Base-by-base conservation (phyloP, 306 rosid genomes). In the Medicago lupulina region DNA sequence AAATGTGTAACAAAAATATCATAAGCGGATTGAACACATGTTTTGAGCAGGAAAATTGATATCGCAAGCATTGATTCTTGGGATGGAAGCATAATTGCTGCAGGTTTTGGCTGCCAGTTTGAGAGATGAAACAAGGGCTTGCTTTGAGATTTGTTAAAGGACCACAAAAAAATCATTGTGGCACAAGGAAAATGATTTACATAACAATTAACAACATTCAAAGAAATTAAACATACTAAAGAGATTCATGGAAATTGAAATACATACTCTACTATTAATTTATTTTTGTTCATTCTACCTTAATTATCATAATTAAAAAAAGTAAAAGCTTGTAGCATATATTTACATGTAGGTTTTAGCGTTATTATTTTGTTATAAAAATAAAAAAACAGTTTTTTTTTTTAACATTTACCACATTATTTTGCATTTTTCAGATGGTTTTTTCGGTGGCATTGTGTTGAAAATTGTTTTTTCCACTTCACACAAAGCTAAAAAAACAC, bases 1-100 rank as follows among this genome's bases (percentile, higher is more conserved):
- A 13, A 25, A 43, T 55, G 43, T 10, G 47, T 64, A 67, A 67
- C 18, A 25, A 46, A 44, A 67, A 67, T 21, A 67, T 44, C 58
- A 21, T 46, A 23, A 44, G 21, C 25, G 13, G 41, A 6, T 46
- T 46, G 21, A 67, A 23, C 55, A 9, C 70, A 23, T n/a, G 23
- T 23, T 68, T 46, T 68, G 55, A 43, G 38, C 13, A 13, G 39
- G 57, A 4, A 67, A 67, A 19, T 4, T 7, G 21, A 63, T 8
- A 63, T 63, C 6, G 57, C 58, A 67, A 67, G 13, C 19, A 9
- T 67, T 21, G 40, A 58, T 58, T 58, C 16, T 1, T 23, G 39
- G n/a, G 3, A 58, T 13, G 16, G 64, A 58, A 58, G 64, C n/a
- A 23, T 23, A 13, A 23, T 23, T 15, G 8, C 4, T 23, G 39